Percentiles rank a stretch among this genome's conserved stretches.
Conservation (phyloP, 345 rosid genomes). For the Toxicodendron radicans region DNA sequence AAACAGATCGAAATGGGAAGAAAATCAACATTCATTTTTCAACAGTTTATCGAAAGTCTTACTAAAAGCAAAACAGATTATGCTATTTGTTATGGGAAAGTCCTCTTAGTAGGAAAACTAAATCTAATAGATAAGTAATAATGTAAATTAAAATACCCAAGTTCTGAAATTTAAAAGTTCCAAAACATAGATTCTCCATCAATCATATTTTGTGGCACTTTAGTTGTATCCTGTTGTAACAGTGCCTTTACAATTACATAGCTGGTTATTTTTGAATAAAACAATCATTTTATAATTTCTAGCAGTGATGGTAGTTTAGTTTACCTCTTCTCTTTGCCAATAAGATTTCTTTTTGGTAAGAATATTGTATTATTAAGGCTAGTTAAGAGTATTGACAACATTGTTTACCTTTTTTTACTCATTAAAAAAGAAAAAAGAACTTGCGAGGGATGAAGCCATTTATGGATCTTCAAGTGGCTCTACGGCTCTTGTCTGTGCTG, state of each 20-base stretch:
- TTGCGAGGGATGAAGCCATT: background rate
- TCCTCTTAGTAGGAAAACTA: too few species aligned
- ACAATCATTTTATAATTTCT: too few species aligned
- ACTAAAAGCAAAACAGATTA: too few species aligned
- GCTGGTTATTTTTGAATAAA: background rate
- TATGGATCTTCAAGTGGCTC: constrained; percentile 16
- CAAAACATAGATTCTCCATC: too few species aligned
- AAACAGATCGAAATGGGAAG: too few species aligned
- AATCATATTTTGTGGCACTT: background rate
- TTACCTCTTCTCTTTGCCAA: background rate
- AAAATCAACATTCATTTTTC: too few species aligned
- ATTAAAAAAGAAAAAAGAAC: background rate
- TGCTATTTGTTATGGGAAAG: too few species aligned
- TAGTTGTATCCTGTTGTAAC: background rate
- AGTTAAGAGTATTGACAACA: background rate
- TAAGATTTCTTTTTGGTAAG: too few species aligned
- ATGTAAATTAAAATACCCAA: too few species aligned
- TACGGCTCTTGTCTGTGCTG: background rate
- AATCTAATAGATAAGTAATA: too few species aligned
- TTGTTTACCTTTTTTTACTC: background rate
- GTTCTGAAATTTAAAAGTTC: too few species aligned
- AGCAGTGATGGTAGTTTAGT: background rate
- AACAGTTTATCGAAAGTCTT: too few species aligned
- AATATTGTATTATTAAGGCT: background rate
- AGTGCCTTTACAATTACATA: background rate